Base-by-base conservation (phyloP, 1,284 basidiomycete genomes). In the Mycena sp. region DNA sequence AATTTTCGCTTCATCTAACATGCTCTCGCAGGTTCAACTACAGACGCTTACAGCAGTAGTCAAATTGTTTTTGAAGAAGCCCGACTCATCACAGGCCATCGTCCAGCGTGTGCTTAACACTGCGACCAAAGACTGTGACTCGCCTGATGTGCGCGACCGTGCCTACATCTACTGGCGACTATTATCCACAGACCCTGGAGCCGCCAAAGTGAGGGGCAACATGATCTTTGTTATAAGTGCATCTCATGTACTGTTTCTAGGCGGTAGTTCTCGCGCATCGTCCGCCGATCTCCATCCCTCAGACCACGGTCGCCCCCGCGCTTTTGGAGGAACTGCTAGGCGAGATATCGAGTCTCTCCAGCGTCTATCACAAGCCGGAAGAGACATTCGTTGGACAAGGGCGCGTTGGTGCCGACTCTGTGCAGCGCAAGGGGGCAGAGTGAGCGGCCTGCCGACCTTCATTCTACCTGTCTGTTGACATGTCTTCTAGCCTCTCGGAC, bases 141-240 rank as follows among this genome's bases (percentile, higher is more conserved):
- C 93, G 23, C 95, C 98, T 6, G 98, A 99, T 76, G 89, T 99
- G n/a, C 85, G 97, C 48, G 97, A 99, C 75, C 85, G 95, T 29
- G 95, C 95, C 0, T 99, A 98, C 75, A 97, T 99, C 50, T 98
- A 98, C 75, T 99, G 96, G 96, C 85, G 97, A 63, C 76, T 99
- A 65, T 78, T 99, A 44, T 96, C 94, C 11, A 94, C 94, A 37
- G 97, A 99, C 77, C 92, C 95, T 2, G 93, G 88, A 4, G 95
- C 96, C 21, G 96, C 96, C 0, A 98, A 96, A 85, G 95, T 94
- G 67, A 49, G 80, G 69, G 7, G 17, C 61, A 30, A 37, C 38
- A 25, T 10, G 14, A 53, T 40, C n/a, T 25, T 49, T 30, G 28
- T 21, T 58, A 11, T 21, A 37, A 41, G 16, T 48, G n/a, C 38